Percentiles rank a stretch among this genome's conserved stretches.
These are phyloP conservation scores for Beverwykella pulmonaria DNA, from an alignment of 495 filamentous ascomycete species.

Conservation along the genomic window DNA sequence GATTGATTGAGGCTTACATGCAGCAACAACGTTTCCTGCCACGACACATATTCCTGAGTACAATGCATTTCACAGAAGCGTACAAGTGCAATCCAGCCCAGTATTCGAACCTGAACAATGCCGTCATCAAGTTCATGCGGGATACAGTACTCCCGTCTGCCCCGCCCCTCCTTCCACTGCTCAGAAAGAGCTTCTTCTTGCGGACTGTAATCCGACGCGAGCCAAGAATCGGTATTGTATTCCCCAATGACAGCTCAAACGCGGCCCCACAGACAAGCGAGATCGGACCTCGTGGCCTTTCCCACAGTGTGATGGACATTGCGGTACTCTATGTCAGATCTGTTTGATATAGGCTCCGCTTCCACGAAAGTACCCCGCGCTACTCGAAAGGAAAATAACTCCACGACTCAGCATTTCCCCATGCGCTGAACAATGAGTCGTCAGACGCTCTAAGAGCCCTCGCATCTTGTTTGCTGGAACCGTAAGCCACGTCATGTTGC, in stretches of 20 bases:
- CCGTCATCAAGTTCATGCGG: background rate
- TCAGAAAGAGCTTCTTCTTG: background rate
- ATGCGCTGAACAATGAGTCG: background rate
- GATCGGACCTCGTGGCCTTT: background rate
- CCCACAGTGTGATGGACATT: constrained; percentile 7
- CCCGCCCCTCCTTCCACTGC: background rate
- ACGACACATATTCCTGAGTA: background rate
- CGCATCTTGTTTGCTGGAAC: background rate
- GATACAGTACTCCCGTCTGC: background rate
- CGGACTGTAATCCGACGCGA: background rate
- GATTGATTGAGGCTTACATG: too few species aligned
- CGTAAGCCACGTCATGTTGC: too few species aligned
- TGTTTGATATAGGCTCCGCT: background rate
- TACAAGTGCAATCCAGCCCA: background rate
- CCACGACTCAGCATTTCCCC: background rate
- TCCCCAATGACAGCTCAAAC: background rate
- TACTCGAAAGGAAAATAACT: background rate
- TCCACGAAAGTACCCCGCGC: background rate
- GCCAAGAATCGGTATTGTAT: background rate
- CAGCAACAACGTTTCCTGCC: too few species aligned
- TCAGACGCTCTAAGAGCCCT: background rate
- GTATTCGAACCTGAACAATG: background rate
- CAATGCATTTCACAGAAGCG: background rate
- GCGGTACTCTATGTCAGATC: constrained; percentile 17
- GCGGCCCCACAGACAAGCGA: background rate